These are phyloP conservation scores for Pythium oligandrum DNA, from an alignment of 352 stramenopile genomes.

Conservation along the genomic window DNA sequence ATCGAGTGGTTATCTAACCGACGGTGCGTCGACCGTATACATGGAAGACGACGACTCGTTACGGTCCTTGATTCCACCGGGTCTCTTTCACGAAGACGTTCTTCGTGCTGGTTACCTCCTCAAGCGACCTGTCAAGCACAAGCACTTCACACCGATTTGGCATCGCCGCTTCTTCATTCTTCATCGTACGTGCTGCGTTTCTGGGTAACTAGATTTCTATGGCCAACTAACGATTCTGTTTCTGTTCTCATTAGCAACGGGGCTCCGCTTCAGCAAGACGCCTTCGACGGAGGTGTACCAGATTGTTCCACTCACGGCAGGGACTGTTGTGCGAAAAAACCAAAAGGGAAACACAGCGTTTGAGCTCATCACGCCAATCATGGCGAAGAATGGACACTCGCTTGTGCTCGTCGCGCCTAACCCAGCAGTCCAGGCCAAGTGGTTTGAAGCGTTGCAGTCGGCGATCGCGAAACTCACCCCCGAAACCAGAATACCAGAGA, in stretches of 20 bases:
- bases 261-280: conserved; percentile 66
- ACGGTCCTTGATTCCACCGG: conserved; percentile 3
- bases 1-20: not conserved
- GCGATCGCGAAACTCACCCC: conserved; percentile 36
- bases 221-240: not conserved
- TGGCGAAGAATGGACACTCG: conserved; percentile 60
- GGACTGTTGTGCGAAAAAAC: conserved; percentile 63
- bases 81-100: conserved; percentile 61
- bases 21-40: not conserved
- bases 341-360: conserved; percentile 77
- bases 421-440: conserved; percentile 40
- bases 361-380: conserved; percentile 65
- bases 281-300: conserved; percentile 64
- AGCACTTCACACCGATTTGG: conserved; percentile 70
- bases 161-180: conserved; percentile 71
- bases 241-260: conserved; percentile 30
- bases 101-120: conserved; percentile 71
- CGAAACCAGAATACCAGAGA: too few species aligned
- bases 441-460: conserved; percentile 53
- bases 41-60: conserved; percentile 1
- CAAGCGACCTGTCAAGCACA: conserved; percentile 84
- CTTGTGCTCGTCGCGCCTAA: conserved; percentile 61
- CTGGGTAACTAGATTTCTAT: not conserved
- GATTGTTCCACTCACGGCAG: conserved; percentile 60
- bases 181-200: conserved; percentile 29